Evolutionary conservation across 179 eudicot species (phyloP).

Genomic region (Gypsophila paniculata): DNA sequence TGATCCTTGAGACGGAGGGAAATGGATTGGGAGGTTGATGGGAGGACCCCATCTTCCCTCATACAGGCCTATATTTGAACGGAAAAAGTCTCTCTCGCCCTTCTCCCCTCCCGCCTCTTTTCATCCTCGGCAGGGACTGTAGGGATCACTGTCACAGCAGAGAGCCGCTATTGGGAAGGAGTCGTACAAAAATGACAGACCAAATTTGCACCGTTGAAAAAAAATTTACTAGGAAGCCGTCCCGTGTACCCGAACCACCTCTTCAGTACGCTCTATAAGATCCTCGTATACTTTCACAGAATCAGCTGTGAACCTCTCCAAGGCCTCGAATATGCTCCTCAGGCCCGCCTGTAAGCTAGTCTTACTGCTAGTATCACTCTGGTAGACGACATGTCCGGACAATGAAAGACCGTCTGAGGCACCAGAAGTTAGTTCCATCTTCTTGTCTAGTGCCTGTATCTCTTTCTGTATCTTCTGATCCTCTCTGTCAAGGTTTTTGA

Average conservation of each 20-base stretch:
- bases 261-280: constrained; percentile 62
- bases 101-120: too few species aligned
- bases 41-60: too few species aligned
- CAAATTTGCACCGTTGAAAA: not conserved
- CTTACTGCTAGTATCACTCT: constrained; percentile 71
- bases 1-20: too few species aligned
- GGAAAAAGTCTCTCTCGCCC: too few species aligned
- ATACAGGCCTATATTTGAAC: too few species aligned
- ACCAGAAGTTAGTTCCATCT: constrained; percentile 38
- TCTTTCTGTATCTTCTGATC: constrained; percentile 72
- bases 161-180: not conserved
- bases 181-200: not conserved
- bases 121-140: not conserved
- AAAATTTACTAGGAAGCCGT: constrained; percentile 29
- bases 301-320: constrained; percentile 64
- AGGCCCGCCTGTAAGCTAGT: constrained; percentile 58
- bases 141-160: not conserved
- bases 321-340: constrained; percentile 66
- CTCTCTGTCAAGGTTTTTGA: constrained; percentile 66
- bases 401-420: constrained; percentile 38
- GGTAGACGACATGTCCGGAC: constrained; percentile 62
- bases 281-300: constrained; percentile 77
- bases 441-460: constrained; percentile 70
- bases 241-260: constrained; percentile 41
- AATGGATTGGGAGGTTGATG: too few species aligned